These are phyloP conservation scores for Podosphaera aphanis DNA, from an alignment of 2,329 filamentous ascomycete species.

Conservation along the genomic window DNA sequence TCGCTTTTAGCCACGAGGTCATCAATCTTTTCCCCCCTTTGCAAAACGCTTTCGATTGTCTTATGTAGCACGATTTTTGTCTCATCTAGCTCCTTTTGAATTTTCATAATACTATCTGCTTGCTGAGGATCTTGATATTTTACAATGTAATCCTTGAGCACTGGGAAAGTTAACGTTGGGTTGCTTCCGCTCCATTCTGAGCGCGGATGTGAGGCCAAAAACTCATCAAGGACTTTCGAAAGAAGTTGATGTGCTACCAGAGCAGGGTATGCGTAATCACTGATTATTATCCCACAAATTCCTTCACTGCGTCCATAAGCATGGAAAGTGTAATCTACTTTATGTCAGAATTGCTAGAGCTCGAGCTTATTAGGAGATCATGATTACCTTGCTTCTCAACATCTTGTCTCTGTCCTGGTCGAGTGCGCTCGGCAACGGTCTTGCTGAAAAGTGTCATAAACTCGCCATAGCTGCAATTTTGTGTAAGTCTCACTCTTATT, in stretches of 20 bases:
- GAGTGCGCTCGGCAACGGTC: conserved; percentile 68
- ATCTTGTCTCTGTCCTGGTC: conserved; percentile 60
- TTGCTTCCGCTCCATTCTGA: conserved; percentile 37
- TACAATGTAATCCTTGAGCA: conserved; percentile 54
- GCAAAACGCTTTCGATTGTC: conserved; percentile 71
- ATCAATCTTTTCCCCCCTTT: conserved; percentile 92
- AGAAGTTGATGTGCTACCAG: conserved; percentile 71
- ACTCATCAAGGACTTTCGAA: conserved; percentile 72
- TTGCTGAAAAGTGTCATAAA: conserved; percentile 73
- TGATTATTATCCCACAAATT: conserved; percentile 54
- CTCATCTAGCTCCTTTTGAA: conserved; percentile 90
- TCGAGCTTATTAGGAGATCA: not conserved
- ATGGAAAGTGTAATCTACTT: conserved; percentile 47
- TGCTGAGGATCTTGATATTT: conserved; percentile 49
- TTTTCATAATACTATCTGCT: conserved; percentile 83
- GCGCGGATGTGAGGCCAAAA: conserved; percentile 51
- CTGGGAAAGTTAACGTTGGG: conserved; percentile 37
- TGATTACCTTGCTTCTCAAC: conserved; percentile 53
- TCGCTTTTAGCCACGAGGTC: conserved; percentile 84
- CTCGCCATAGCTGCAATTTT: conserved; percentile 23
- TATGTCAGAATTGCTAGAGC: not conserved
- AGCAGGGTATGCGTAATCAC: conserved; percentile 49
- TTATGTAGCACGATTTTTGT: conserved; percentile 95
- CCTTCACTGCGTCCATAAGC: conserved; percentile 54
- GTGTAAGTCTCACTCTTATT: not conserved